Evolutionary conservation across 352 stramenopile genomes (phyloP), one percentile per base, ranked within the genome.

Genomic region (Globisporangium cystogenes): DNA sequence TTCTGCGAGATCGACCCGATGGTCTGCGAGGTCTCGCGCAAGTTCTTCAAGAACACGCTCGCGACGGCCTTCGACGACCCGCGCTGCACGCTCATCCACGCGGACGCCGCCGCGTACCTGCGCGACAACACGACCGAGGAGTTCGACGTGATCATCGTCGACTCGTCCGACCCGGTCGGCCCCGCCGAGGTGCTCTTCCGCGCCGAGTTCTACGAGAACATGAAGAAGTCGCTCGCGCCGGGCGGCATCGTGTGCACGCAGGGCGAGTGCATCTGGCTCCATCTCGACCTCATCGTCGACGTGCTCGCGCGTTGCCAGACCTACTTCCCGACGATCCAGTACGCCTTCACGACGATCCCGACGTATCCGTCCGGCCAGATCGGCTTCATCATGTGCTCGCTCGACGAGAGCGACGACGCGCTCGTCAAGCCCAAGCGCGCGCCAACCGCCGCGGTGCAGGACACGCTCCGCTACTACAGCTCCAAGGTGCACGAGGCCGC

Each of bases 321-420:
- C 24, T 82, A 97, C 45, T 99, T 98, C 67, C 82, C 82, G 14
- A 95, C 86, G 11, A 95, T 99, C 60, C 94, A 99, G 62, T 99
- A 99, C 80, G 96, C 95, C 18, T 99, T 98, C 80, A 99, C 95
- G 45, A 98, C 91, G 45, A 98, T 99, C 65, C 97, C 97, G 7
- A 98, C 96, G 24, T 99, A 99, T 83, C 97, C 97, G 10, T 98
- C 86, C 41, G 97, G 96, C 43, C 96, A 99, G 72, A 99, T 99
- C 74, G 97, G 97, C 36, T 99, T 99, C 66, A 93, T 98, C 59
- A 74, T 98, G 63, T 94, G 84, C 74, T 87, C 84, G 52, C 67
- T 92, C 14, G 80, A 91, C 60, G 65, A 93, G 31, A 74, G 64
- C 54, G 55, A 67, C 11, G 67, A 73, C 23, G 72, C 70, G 12